phyloP scores from a whole-genome alignment of 1,284 basidiomycete genomes.

The Ceratorhiza oryzae-sativae region DNA sequence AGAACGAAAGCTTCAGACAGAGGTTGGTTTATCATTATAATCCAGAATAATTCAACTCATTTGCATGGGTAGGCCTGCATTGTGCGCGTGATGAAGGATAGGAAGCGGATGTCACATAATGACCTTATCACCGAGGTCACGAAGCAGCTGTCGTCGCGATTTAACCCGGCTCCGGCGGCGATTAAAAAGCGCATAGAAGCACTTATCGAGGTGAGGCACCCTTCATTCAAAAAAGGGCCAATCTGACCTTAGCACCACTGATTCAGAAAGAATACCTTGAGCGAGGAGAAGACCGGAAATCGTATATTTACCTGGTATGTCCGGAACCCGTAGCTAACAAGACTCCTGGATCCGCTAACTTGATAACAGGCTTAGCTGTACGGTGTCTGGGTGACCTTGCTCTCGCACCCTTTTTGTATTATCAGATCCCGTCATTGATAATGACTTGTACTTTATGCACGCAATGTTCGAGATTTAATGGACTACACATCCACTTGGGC shows the following conservation, averaged over 20 bases:
- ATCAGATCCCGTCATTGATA: not conserved
- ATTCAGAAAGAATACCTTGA: conserved; percentile 79
- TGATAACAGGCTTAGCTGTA: not conserved
- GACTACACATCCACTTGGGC: not conserved
- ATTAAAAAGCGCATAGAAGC: conserved; percentile 97
- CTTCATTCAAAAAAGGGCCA: not conserved
- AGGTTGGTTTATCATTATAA: conserved; percentile 59
- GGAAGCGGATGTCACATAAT: conserved; percentile 88
- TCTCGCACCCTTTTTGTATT: not conserved
- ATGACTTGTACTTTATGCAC: conserved; percentile 3
- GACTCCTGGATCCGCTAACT: not conserved
- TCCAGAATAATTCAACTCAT: not conserved
- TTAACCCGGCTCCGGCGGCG: conserved; percentile 81
- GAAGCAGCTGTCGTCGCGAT: conserved; percentile 82
- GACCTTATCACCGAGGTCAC: conserved; percentile 93
- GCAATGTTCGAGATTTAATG: not conserved
- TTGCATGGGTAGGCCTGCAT: conserved; percentile 78
- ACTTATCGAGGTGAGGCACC: conserved; percentile 82
- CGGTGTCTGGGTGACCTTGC: not conserved
- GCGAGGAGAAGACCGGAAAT: conserved; percentile 78
- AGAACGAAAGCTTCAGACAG: conserved; percentile 88
- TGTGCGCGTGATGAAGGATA: conserved; percentile 97
- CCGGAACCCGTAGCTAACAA: not conserved
- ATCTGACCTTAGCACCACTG: conserved; percentile 19
- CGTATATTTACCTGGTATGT: conserved; percentile 76